Conservation (phyloP, 768 basidiomycete species). For the Artomyces pyxidatus region DNA sequence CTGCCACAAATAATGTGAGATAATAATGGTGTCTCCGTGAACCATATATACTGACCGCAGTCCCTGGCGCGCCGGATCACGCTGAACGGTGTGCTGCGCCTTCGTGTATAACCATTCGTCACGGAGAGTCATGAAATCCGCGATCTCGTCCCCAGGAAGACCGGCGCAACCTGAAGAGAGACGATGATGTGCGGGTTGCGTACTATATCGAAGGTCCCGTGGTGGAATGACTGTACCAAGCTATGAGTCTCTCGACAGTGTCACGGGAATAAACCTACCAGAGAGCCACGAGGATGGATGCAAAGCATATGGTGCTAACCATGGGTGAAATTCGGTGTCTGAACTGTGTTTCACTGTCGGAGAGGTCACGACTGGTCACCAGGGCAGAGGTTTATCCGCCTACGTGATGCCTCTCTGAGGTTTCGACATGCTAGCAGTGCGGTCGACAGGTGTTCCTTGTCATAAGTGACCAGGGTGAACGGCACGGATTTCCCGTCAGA, state of each 20-base stretch:
- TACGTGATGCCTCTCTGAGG: constrained; percentile 10
- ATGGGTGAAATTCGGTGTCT: not conserved
- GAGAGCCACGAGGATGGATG: constrained; percentile 13
- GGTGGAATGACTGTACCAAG: constrained; percentile 20
- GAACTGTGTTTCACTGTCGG: constrained; percentile 1
- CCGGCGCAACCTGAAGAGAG: constrained; percentile 61
- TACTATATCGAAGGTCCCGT: constrained; percentile 47
- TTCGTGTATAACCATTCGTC: constrained; percentile 49
- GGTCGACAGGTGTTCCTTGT: constrained; percentile 9
- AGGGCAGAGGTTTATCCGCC: not conserved
- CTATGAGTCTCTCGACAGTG: too few species aligned
- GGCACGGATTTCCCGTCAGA: not conserved
- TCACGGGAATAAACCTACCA: not conserved
- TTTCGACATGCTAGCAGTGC: constrained; percentile 4
- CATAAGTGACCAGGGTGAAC: constrained; percentile 2
- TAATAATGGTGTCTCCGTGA: not conserved
- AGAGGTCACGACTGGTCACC: not conserved
- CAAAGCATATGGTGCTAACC: constrained; percentile 11
- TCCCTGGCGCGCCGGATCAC: not conserved
- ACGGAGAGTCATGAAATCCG: constrained; percentile 49
- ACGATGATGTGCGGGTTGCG: constrained; percentile 39
- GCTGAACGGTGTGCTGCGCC: constrained; percentile 10
- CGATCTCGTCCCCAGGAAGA: constrained; percentile 47
- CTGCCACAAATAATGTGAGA: constrained; percentile 25
- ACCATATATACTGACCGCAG: constrained; percentile 15